phyloP scores from a whole-genome alignment of 768 basidiomycete genomes.

The Lentinula raphanica region DNA sequence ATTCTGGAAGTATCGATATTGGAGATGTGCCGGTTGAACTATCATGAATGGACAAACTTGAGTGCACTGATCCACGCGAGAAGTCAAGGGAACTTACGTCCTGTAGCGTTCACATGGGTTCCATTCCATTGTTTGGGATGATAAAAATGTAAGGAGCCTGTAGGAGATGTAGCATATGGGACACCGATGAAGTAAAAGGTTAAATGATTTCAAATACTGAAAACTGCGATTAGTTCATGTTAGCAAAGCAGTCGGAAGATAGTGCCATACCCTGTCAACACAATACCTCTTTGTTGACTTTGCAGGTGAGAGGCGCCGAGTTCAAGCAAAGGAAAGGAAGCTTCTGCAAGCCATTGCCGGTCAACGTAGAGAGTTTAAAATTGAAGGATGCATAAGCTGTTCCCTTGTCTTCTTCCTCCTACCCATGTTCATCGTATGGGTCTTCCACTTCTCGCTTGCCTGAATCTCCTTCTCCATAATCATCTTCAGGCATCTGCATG shows the following conservation, averaged over 20 bases:
- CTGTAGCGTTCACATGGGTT: slow-evolving; percentile 23
- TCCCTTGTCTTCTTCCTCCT: too few relatives aligned
- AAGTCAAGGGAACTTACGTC: slow-evolving; percentile 17
- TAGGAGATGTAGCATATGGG: slow-evolving; percentile 32
- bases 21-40: slow-evolving; percentile 16
- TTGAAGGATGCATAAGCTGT: neutral
- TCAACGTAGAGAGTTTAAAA: neutral
- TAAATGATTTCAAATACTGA: slow-evolving; percentile 32
- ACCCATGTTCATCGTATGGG: too few relatives aligned
- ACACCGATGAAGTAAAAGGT: slow-evolving; percentile 39
- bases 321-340: slow-evolving; percentile 14
- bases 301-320: slow-evolving; percentile 13
- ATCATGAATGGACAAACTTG: neutral
- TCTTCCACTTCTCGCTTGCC: too few relatives aligned
- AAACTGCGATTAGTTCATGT: neutral
- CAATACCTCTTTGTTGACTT: slow-evolving; percentile 12
- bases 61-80: neutral
- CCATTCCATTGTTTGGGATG: slow-evolving; percentile 26
- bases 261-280: slow-evolving; percentile 9
- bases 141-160: slow-evolving; percentile 24
- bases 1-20: too few relatives aligned
- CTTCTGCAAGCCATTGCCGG: neutral
- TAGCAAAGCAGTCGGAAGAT: neutral
- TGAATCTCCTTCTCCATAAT: too few relatives aligned
- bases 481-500: too few relatives aligned